A percentile compares a stretch with the other conserved stretches of the same genome.
Conservation (phyloP, 1,284 basidiomycete species). For the Sanghuangporus sanghuang region DNA sequence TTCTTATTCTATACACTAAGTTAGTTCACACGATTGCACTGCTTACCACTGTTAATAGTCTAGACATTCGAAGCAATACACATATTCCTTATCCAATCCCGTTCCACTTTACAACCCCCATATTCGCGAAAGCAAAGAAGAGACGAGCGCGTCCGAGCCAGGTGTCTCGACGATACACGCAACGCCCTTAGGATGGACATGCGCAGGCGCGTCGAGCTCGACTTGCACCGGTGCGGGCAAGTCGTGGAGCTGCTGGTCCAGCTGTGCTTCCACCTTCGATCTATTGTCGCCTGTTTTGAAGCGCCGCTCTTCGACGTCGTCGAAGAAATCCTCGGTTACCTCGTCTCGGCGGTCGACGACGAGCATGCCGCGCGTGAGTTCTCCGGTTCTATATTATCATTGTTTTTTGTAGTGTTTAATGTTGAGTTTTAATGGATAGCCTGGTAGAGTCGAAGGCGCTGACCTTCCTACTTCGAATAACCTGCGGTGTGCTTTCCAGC, state of each 20-base stretch:
- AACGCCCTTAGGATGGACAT: slow-evolving; percentile 34
- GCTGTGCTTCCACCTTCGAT: slow-evolving; percentile 50
- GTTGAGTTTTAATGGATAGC: neutral
- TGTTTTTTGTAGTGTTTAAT: neutral
- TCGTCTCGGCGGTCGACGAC: slow-evolving; percentile 56
- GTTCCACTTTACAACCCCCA: slow-evolving; percentile 40
- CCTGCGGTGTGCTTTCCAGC: slow-evolving; percentile 51
- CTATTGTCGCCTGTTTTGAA: slow-evolving; percentile 61
- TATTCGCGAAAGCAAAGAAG: slow-evolving; percentile 45
- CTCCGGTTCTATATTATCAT: slow-evolving; percentile 36
- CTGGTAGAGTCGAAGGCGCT: no score
- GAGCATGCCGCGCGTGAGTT: slow-evolving; percentile 70
- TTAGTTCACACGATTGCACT: neutral
- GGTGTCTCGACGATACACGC: slow-evolving; percentile 53
- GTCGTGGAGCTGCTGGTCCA: slow-evolving; percentile 34
- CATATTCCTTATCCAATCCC: no score
- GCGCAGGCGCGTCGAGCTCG: slow-evolving; percentile 27
- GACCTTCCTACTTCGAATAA: slow-evolving; percentile 69
- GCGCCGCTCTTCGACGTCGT: neutral
- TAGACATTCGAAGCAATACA: neutral
- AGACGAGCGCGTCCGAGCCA: slow-evolving; percentile 44
- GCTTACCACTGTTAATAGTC: neutral
- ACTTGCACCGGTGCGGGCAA: slow-evolving; percentile 49
- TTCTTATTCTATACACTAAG: neutral
- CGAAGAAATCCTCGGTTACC: slow-evolving; percentile 42